Evolutionary conservation across 257 asterid species (phyloP).

Genomic region (Gentiana macrophylla): DNA sequence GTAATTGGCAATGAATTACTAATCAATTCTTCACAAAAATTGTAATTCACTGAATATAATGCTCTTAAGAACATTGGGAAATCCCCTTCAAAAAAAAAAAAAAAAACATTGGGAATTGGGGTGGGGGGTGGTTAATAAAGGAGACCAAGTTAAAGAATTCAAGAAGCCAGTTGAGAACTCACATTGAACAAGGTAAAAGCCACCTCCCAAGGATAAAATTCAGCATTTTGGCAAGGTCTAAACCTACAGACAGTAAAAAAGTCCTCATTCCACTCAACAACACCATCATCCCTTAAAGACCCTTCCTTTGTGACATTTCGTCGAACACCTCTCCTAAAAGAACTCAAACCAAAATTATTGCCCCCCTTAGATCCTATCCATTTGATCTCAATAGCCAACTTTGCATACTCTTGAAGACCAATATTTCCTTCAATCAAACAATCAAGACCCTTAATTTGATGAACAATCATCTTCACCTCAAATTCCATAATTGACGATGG

Average conservation of each 20-base stretch:
- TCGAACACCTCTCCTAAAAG: slow-evolving; percentile 25
- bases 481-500: slow-evolving; percentile 45
- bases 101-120: not conserved
- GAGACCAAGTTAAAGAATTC: not conserved
- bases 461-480: slow-evolving; percentile 37
- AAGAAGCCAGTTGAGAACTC: slow-evolving; percentile 20
- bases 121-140: too few species aligned
- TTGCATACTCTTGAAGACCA: slow-evolving; percentile 18
- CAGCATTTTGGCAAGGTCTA: slow-evolving; percentile 21
- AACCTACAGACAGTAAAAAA: slow-evolving; percentile 12
- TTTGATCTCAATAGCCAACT: slow-evolving; percentile 44
- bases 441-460: slow-evolving; percentile 24
- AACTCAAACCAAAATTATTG: slow-evolving; percentile 25
- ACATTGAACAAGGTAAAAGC: slow-evolving; percentile 46
- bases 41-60: too few species aligned
- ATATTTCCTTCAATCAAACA: slow-evolving; percentile 6
- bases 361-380: slow-evolving; percentile 66
- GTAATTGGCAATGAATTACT: too few species aligned
- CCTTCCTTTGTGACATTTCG: slow-evolving; percentile 49
- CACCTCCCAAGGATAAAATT: slow-evolving; percentile 63
- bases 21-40: too few species aligned
- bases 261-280: slow-evolving; percentile 48
- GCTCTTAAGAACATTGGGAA: too few species aligned
- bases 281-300: slow-evolving; percentile 10
- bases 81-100: too few species aligned